phyloP scores from a whole-genome alignment of 129 eudicot genomes.

The Arctium lappa region DNA sequence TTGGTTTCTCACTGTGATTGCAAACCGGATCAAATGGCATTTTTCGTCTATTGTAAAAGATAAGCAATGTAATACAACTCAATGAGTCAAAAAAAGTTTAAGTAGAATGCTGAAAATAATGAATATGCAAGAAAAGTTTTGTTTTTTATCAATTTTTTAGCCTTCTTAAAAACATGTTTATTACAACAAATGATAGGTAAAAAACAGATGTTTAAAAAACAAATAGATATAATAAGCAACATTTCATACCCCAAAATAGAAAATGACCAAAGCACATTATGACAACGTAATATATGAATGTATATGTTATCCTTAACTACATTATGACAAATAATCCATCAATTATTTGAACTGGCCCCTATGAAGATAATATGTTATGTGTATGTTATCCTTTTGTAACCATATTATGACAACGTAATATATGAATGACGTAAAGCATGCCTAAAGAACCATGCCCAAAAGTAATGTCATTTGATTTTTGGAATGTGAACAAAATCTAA shows the following conservation, averaged over 20 bases:
- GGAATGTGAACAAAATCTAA: not conserved
- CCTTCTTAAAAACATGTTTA: not conserved
- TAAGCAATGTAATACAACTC: not conserved
- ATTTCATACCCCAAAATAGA: conserved; percentile 81
- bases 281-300: no score
- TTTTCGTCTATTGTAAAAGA: not conserved
- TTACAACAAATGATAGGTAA: not conserved
- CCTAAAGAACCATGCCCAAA: no score
- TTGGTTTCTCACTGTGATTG: not conserved
- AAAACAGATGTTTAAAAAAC: no score
- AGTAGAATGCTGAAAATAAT: not conserved
- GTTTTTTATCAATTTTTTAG: not conserved
- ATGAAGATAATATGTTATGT: no score
- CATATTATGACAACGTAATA: no score
- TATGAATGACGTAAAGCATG: no score
- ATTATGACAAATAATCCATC: no score
- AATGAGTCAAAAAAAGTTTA: not conserved
- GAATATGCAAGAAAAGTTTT: not conserved
- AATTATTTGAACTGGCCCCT: no score
- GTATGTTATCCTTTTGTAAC: no score
- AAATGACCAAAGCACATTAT: conserved; percentile 47
- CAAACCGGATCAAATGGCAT: not conserved
- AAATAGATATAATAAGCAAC: conserved; percentile 8
- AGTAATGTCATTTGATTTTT: not conserved
- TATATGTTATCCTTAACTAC: no score